Evolutionary conservation across 2,329 filamentous ascomycete genomes (phyloP).

Genomic region (Talaromyces pinophilus): DNA sequence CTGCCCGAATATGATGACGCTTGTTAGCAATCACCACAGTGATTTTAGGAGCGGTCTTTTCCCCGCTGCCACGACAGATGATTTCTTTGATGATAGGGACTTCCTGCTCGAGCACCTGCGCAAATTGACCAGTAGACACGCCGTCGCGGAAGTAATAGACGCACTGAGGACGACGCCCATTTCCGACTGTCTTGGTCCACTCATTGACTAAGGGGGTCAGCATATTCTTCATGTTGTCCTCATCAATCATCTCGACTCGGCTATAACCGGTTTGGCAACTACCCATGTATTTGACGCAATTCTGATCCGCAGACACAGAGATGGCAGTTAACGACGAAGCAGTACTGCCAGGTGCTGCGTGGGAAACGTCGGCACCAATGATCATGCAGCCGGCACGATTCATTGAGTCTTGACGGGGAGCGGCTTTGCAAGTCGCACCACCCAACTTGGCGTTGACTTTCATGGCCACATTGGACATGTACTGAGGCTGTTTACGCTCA

Average conservation of each 20-base stretch:
- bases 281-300: slow-evolving; percentile 74
- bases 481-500: slow-evolving; percentile 70
- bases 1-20: slow-evolving; percentile 91
- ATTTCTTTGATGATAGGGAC: slow-evolving; percentile 67
- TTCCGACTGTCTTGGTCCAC: slow-evolving; percentile 63
- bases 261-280: slow-evolving; percentile 80
- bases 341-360: slow-evolving; percentile 68
- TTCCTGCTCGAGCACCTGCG: slow-evolving; percentile 76
- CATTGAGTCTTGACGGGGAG: slow-evolving; percentile 45
- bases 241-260: slow-evolving; percentile 75
- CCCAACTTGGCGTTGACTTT: slow-evolving; percentile 97
- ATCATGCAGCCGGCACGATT: slow-evolving; percentile 65
- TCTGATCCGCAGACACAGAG: slow-evolving; percentile 74
- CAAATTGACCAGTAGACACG: slow-evolving; percentile 83
- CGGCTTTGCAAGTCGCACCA: slow-evolving; percentile 66
- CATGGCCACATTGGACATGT: slow-evolving; percentile 91
- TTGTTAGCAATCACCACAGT: slow-evolving; percentile 89
- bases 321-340: slow-evolving; percentile 81
- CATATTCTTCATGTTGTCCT: slow-evolving; percentile 65
- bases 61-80: slow-evolving; percentile 48
- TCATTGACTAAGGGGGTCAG: slow-evolving; percentile 63
- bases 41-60: slow-evolving; percentile 62
- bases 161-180: slow-evolving; percentile 63
- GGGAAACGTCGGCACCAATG: slow-evolving; percentile 88
- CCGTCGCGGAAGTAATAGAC: slow-evolving; percentile 94